phyloP scores from a whole-genome alignment of 2,329 filamentous ascomycete species.

The Aspergillus terreus region DNA sequence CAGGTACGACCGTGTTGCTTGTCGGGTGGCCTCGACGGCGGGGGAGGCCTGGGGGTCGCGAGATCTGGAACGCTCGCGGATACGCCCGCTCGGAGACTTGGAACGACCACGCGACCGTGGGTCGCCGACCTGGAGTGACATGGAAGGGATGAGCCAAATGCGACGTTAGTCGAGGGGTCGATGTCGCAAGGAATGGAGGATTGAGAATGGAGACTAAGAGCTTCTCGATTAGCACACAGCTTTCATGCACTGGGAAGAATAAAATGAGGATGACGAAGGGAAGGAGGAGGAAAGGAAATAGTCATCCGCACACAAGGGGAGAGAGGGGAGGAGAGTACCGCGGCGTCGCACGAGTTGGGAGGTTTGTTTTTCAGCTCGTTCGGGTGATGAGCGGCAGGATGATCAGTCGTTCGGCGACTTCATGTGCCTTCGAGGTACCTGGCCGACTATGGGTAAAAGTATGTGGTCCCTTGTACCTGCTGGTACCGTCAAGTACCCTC shows the following conservation, averaged over 20 bases:
- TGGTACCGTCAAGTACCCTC: too few species aligned
- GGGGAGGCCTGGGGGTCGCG: constrained; percentile 33
- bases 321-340: not conserved
- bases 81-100: constrained; percentile 41
- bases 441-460: too few species aligned
- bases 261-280: not conserved
- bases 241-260: not conserved
- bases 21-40: constrained; percentile 21
- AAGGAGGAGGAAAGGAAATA: not conserved
- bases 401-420: too few species aligned
- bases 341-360: not conserved
- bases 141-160: constrained; percentile 12
- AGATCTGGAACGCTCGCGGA: constrained; percentile 41
- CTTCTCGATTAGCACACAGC: too few species aligned
- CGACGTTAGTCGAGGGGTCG: not conserved
- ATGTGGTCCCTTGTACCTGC: too few species aligned
- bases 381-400: too few species aligned
- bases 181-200: too few species aligned
- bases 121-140: constrained; percentile 39
- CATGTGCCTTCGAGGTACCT: too few species aligned
- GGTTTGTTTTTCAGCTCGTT: too few species aligned
- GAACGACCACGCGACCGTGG: constrained; percentile 43
- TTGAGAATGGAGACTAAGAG: too few species aligned
- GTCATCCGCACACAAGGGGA: not conserved
- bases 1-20: constrained; percentile 19